phyloP scores from a whole-genome alignment of 2,329 filamentous ascomycete genomes.

The Alternaria atra region DNA sequence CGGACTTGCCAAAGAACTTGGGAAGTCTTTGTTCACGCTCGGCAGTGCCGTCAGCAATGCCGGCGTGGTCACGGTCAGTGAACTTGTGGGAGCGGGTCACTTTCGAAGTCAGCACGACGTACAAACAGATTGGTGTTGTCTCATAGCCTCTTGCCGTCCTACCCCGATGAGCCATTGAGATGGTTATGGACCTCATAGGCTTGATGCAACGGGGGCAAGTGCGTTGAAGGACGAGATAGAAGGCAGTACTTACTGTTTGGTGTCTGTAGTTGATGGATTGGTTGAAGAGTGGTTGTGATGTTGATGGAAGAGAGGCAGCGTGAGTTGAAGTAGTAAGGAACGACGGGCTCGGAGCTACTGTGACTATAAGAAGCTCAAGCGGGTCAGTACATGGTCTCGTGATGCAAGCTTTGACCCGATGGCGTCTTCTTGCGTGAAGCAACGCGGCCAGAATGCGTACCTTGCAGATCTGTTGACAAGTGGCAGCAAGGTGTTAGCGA shows the following conservation, averaged over 20 bases:
- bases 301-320: slow-evolving; percentile 21
- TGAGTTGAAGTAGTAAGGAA: slow-evolving; percentile 41
- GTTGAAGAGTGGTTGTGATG: slow-evolving; percentile 19
- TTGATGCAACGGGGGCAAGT: slow-evolving; percentile 13
- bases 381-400: slow-evolving; percentile 48
- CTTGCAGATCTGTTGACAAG: slow-evolving; percentile 34
- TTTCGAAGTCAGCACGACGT: slow-evolving; percentile 50
- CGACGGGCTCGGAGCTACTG: slow-evolving; percentile 34
- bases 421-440: slow-evolving; percentile 28
- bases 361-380: slow-evolving; percentile 27
- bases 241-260: slow-evolving; percentile 43
- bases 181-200: background rate
- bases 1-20: slow-evolving; percentile 91
- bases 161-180: slow-evolving; percentile 1
- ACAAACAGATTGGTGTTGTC: slow-evolving; percentile 8
- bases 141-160: background rate
- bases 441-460: slow-evolving; percentile 33
- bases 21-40: slow-evolving; percentile 77
- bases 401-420: slow-evolving; percentile 45
- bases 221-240: background rate
- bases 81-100: slow-evolving; percentile 98
- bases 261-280: slow-evolving; percentile 20
- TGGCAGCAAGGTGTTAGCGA: slow-evolving; percentile 6
- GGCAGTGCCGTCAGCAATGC: slow-evolving; percentile 76
- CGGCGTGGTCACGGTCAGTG: slow-evolving; percentile 91